phyloP scores from a whole-genome alignment of 2,329 filamentous ascomycete genomes.

The Eutypa lata region DNA sequence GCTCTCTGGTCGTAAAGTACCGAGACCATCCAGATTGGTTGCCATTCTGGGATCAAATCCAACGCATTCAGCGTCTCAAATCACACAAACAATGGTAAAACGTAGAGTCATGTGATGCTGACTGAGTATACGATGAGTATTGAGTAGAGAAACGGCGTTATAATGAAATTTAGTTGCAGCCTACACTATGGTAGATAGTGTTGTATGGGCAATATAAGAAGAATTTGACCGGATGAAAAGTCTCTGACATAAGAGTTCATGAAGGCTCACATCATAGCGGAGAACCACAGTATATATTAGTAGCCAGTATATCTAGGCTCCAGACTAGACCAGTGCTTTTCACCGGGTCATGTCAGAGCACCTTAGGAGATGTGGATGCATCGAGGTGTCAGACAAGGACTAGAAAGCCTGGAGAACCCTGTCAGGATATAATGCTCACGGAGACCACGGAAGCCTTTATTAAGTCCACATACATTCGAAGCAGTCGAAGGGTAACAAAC shows the following conservation, averaged over 20 bases:
- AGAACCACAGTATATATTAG: background rate
- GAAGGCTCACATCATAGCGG: no score
- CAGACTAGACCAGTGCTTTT: background rate
- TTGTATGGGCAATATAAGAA: no score
- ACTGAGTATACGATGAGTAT: no score
- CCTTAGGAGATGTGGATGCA: background rate
- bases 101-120: background rate
- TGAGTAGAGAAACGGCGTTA: no score
- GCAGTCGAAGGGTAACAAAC: no score
- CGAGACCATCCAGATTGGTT: background rate
- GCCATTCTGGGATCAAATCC: background rate
- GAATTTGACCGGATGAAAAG: no score
- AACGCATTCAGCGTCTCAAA: background rate
- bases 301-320: background rate
- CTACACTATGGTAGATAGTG: no score
- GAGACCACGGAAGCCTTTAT: no score
- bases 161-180: no score
- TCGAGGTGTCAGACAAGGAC: background rate
- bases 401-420: background rate
- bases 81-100: background rate
- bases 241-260: no score
- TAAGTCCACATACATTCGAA: no score
- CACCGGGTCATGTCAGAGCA: background rate
- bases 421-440: background rate
- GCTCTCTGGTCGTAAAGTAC: slow-evolving; percentile 3